Evolutionary conservation across 2,329 filamentous ascomycete species (phyloP).

Genomic region (Berkeleyomyces basicola): DNA sequence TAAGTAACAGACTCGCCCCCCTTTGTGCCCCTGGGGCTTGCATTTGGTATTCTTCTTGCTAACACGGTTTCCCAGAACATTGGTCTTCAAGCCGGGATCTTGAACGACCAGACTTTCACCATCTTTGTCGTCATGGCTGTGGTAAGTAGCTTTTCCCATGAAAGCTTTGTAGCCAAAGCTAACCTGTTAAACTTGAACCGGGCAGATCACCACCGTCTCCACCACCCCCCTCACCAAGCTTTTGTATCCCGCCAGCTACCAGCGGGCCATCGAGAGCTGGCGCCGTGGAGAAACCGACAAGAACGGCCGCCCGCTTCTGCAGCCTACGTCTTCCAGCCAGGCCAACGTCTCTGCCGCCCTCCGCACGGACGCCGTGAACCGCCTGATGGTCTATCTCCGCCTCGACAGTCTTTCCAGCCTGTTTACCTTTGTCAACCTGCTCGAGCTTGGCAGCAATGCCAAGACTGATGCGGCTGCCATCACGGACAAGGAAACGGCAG

Average conservation of each 20-base stretch:
- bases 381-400: constrained; percentile 64
- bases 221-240: constrained; percentile 61
- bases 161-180: background rate
- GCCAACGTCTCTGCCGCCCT: constrained; percentile 10
- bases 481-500: constrained; percentile 13
- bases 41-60: background rate
- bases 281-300: constrained; percentile 82
- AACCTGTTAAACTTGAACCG: background rate
- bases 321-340: constrained; percentile 18
- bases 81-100: constrained; percentile 64
- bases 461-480: constrained; percentile 13
- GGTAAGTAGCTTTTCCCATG: background rate
- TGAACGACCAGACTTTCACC: constrained; percentile 69
- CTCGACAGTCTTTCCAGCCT: constrained; percentile 70
- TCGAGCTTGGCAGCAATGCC: constrained; percentile 27
- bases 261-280: constrained; percentile 36
- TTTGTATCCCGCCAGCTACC: constrained; percentile 54
- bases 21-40: background rate
- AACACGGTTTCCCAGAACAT: constrained; percentile 34
- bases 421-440: constrained; percentile 65
- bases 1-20: constrained; percentile 22
- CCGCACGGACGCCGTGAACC: constrained; percentile 29
- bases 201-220: constrained; percentile 54
- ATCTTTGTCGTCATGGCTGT: constrained; percentile 86
- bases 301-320: constrained; percentile 33